Conservation (phyloP, 2,329 filamentous ascomycete genomes). For the Calonectria pteridis region DNA sequence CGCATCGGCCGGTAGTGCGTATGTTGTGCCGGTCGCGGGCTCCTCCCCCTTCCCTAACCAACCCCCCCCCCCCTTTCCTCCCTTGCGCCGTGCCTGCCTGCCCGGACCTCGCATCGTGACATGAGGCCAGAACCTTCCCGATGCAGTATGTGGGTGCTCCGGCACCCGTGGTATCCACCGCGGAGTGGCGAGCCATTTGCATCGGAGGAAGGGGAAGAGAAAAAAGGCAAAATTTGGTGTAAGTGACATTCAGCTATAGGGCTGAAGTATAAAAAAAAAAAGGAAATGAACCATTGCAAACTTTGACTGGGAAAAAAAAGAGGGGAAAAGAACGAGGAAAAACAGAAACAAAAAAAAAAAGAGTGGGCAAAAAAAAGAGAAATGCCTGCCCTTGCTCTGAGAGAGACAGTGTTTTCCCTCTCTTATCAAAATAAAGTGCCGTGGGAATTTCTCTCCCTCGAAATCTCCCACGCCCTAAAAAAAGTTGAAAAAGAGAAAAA, state of each 20-base stretch:
- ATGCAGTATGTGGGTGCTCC: slow-evolving; percentile 3
- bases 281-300: not conserved
- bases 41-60: not conserved
- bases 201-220: not conserved
- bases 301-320: not conserved
- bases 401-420: no score
- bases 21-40: not conserved
- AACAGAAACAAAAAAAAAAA: not conserved
- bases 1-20: not conserved
- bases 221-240: not conserved
- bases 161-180: slow-evolving; percentile 10
- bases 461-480: not conserved
- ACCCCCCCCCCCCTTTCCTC: not conserved
- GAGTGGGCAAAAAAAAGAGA: not conserved
- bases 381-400: not conserved
- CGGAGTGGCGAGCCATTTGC: slow-evolving; percentile 8
- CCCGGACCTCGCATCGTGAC: not conserved
- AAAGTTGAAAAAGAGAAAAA: not conserved
- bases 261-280: no score
- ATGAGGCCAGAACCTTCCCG: slow-evolving; percentile 5
- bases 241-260: not conserved
- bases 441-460: not conserved
- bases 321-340: not conserved
- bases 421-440: not conserved
- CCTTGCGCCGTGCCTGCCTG: not conserved